Base-by-base conservation (phyloP, 2,329 filamentous ascomycete species). In the Lasiodiplodia hormozganensis region DNA sequence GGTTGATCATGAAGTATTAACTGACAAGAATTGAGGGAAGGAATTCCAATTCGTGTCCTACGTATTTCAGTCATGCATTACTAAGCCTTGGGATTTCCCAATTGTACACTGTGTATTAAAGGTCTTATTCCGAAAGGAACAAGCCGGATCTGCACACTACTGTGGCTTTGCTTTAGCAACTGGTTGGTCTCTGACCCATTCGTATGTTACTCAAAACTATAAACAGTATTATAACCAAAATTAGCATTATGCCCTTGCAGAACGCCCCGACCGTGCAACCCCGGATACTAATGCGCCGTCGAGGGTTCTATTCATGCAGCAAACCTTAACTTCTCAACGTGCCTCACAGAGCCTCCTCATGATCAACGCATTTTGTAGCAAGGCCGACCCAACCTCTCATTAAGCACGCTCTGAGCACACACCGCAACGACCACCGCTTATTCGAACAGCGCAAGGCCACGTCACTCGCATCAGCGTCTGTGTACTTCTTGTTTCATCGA, bases 371-470 rank as follows among this genome's bases (percentile, higher is more conserved):
- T 14, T 25, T 28, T 40, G 25, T 51, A 51, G n/a, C 58, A 62
- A n/a, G 40, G 40, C 58, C 40, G 16, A 36, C 58, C 58, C 58
- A 36, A 28, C 14, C 40, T 51, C 58, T 18, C 38, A 43, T 36
- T 2, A 4, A n/a, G 16, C 21, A 56, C 10, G 18, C 28, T 23
- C 36, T 25, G 16, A 18, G 51, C 38, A 47, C 57, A 4, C 23
- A 14, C 40, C 58, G 18, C 40, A 49, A 62, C 49, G 2, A 16
- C 40, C 40, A 49, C 16, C n/a, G 12, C 25, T 49, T 31, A 18
- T 47, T 47, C 57, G 7, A 23, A 28, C 12, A n/a, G 21, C 54
- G 5, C 25, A 8, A 34, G 28, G 31, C 6, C 34, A 38, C 31
- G 31, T 21, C 10, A 31, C 23, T 31, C n/a, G 8, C 57, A 14